These are phyloP conservation scores for Tolypocladium endophyticum DNA, from an alignment of 2,329 filamentous ascomycete genomes.

Conservation along the genomic window DNA sequence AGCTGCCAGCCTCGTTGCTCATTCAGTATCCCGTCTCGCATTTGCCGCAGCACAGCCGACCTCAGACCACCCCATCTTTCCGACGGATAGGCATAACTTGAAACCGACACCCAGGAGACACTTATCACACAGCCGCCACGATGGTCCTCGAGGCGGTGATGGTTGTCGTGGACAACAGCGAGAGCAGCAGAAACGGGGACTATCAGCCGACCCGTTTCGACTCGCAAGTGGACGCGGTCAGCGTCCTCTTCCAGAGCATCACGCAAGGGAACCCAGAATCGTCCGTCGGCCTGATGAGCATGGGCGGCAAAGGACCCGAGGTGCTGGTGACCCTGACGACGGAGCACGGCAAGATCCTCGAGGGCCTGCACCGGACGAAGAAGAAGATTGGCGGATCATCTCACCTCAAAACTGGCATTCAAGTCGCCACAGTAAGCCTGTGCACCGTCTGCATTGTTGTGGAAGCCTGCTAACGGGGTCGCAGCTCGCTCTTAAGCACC, in stretches of 20 bases:
- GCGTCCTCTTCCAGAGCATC: conserved; percentile 90
- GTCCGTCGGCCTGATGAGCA: conserved; percentile 95
- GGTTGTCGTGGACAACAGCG: conserved; percentile 99
- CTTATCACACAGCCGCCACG: conserved; percentile 35
- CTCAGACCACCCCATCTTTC: not conserved
- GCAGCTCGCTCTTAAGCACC: conserved; percentile 91
- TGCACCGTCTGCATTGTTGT: not conserved
- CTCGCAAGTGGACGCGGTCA: conserved; percentile 90
- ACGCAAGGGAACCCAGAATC: conserved; percentile 94
- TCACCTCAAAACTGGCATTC: conserved; percentile 86
- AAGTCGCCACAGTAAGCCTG: conserved; percentile 74
- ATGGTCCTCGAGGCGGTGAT: conserved; percentile 99
- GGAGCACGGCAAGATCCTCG: conserved; percentile 90
- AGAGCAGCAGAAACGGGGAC: conserved; percentile 95
- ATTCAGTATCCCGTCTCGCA: not conserved
- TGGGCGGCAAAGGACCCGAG: conserved; percentile 95
- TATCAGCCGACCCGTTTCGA: conserved; percentile 87
- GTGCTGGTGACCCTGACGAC: conserved; percentile 93
- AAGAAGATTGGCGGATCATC: conserved; percentile 83
- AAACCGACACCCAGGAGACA: conserved; percentile 1
- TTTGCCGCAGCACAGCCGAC: not conserved
- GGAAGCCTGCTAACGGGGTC: conserved; percentile 10
- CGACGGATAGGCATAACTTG: no score
- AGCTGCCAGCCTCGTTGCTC: conserved; percentile 2
- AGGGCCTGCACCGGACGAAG: conserved; percentile 80